Conservation (phyloP, 768 basidiomycete genomes). For the Trametes elegans region DNA sequence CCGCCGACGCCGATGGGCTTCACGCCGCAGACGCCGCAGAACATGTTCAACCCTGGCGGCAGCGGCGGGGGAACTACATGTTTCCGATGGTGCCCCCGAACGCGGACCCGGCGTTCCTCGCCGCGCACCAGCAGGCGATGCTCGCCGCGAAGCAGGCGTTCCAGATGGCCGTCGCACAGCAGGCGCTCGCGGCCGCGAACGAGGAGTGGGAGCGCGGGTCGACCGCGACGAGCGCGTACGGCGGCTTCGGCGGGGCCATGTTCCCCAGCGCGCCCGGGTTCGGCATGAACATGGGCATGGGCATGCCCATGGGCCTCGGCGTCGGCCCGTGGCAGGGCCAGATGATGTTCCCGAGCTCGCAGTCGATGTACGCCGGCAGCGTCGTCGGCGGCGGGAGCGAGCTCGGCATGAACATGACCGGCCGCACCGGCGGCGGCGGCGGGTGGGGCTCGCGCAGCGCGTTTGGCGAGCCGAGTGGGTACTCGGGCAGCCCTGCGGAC, state of each 20-base stretch:
- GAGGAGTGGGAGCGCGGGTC: conserved; percentile 90
- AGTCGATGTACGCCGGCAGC: conserved; percentile 65
- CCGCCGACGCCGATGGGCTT: conserved; percentile 20
- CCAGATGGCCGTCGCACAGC: conserved; percentile 87
- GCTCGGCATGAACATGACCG: conserved; percentile 32
- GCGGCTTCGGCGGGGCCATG: conserved; percentile 36
- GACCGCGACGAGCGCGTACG: conserved; percentile 35
- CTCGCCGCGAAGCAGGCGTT: conserved; percentile 85
- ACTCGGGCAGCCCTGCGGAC: conserved; percentile 24
- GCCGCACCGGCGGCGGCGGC: conserved; percentile 34
- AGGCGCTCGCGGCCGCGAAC: conserved; percentile 84
- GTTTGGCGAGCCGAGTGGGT: conserved; percentile 66
- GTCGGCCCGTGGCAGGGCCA: conserved; percentile 35
- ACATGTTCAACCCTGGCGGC: conserved; percentile 36
- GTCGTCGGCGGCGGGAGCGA: conserved; percentile 57
- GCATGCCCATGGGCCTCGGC: conserved; percentile 28
- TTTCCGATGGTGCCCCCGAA: conserved; percentile 33
- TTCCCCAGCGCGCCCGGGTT: conserved; percentile 36
- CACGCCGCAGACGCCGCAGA: conserved; percentile 17
- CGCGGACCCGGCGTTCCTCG: conserved; percentile 57
- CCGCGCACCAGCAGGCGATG: conserved; percentile 87
- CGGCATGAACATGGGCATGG: conserved; percentile 27
- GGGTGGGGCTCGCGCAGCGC: conserved; percentile 58
- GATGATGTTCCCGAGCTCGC: conserved; percentile 50
- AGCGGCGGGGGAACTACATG: too few species aligned